Evolutionary conservation across 192 early-diverging fungal genomes (phyloP), one percentile per base, ranked within the genome.

Genomic region (Backusella westeae): DNA sequence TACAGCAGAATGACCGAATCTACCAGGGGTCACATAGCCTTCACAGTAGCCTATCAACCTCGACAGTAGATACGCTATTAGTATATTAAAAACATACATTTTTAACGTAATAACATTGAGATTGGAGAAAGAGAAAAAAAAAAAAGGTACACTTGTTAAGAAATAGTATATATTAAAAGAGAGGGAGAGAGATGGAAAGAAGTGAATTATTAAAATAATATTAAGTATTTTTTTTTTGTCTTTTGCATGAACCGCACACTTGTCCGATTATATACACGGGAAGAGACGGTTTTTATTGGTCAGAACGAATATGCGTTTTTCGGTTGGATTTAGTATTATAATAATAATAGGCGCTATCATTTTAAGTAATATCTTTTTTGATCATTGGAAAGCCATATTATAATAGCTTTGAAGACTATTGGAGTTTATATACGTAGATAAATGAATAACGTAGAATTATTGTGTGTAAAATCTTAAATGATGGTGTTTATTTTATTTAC

Each of bases 1-100:
- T 41, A 78, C 71, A 15, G 77, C 77, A 34, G 71, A 73, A 29
- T 78, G 77, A 34, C 77, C 77, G 52, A 73, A 78, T 44, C 77
- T 71, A 23, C 70, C 77, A 15, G 67, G 63, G 12, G 71, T 42
- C n/a, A 71, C 52, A 66, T 78, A 78, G 42, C 56, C 72, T 8
- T 74, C 15, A 52, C 70, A 72, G 9, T 63, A 29, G 10, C 56
- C 23, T 26, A 63, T 63, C 2, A 63, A 26, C 1, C 56, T 63
- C 56, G 26, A 63, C 23, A 63, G 56, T 63, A 63, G 56, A 63
- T 29, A 26, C 56, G 56, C 29, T 63, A 63, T 63, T 26, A 63
- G 26, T 63, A 63, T 63, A 63, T 63, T 26, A 29, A 63, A 63
- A 63, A 63, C 56, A 63, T 63, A 63, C 38, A 69, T 38, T 69